These are phyloP conservation scores for Spathaspora sp. DNA, from an alignment of 1,139 yeast species.

Conservation along the genomic window DNA sequence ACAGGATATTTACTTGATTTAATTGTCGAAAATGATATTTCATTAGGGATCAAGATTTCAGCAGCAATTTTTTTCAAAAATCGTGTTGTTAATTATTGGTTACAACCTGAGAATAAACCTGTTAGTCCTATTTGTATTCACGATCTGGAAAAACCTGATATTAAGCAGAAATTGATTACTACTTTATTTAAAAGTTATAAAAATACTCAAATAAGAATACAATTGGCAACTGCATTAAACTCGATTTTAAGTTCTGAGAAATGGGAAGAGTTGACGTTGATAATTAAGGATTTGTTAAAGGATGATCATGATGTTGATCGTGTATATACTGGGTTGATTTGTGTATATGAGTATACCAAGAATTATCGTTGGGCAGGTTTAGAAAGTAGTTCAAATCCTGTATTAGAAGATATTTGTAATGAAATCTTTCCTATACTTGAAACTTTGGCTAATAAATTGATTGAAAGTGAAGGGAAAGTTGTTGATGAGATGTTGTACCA, in stretches of 20 bases:
- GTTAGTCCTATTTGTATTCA: constrained; percentile 31
- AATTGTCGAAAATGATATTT: constrained; percentile 45
- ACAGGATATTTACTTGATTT: constrained; percentile 57
- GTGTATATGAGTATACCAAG: constrained; percentile 55
- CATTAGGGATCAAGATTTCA: constrained; percentile 53
- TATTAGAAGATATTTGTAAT: constrained; percentile 47
- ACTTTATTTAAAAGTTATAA: constrained; percentile 39
- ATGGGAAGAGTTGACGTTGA: constrained; percentile 43
- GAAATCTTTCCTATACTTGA: constrained; percentile 60
- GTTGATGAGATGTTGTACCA: constrained; percentile 60
- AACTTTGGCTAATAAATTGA: constrained; percentile 41
- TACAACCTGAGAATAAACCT: constrained; percentile 38
- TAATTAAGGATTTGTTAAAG: constrained; percentile 40
- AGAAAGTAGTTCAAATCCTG: constrained; percentile 29
- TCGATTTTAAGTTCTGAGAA: constrained; percentile 43
- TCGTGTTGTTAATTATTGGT: constrained; percentile 60
- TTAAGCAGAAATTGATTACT: constrained; percentile 54
- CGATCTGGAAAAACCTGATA: constrained; percentile 48
- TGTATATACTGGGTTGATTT: constrained; percentile 56
- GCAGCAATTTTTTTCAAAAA: constrained; percentile 72
- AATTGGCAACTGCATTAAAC: constrained; percentile 44
- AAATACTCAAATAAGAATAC: constrained; percentile 35
- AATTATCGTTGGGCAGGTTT: constrained; percentile 57
- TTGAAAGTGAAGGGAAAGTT: constrained; percentile 26
- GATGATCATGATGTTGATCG: constrained; percentile 50